Base-by-base conservation (phyloP, 1,139 yeast species). In the Casaregolazyma suthepensis region DNA sequence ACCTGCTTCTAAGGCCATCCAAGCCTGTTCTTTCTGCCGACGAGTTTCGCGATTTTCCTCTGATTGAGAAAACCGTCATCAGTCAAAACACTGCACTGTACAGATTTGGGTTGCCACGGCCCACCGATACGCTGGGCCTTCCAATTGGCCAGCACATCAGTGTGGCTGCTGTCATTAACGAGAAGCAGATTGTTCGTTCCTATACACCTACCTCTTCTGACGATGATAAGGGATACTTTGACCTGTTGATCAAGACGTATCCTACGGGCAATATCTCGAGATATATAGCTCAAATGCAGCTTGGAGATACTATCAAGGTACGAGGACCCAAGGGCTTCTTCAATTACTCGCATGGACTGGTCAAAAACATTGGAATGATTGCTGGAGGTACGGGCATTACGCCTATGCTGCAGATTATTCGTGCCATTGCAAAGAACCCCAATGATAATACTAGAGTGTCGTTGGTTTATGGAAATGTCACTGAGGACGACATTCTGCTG, bases 361-460 rank as follows among this genome's bases (percentile, higher is more conserved):
- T 82, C 59, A 75, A 80, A 57, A 78, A 80, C 54, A 80, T 88
- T 61, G 87, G 86, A 55, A 90, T 93, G 90, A 83, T 93, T 61
- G 96, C 96, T 45, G 96, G 96, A 63, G 99, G 99, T 66, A 87
- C 96, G 46, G 97, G 96, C 63, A 87, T 90, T 65, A 87, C 97
- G 35, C 98, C 98, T 63, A 87, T 91, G 83, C 87, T 83, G 72
- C 96, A 90, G 75, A 86, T 90, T 67, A 79, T 90, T 63, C 82
- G 84, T 62, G 90, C 90, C 52, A 84, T 90, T 62, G 82, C 87
- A 63, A 75, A 77, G 60, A 80, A 85, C 73, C 84, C 86, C 43
- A 71, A 72, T 22, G 95, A 87, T 68, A 81, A 82, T 63, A 87
- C 95, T 61, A 80, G 81, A 71, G 76, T 86, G 57, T 76, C 80